Base-by-base conservation (phyloP, 768 basidiomycete genomes). In the Pleurotus platypus region DNA sequence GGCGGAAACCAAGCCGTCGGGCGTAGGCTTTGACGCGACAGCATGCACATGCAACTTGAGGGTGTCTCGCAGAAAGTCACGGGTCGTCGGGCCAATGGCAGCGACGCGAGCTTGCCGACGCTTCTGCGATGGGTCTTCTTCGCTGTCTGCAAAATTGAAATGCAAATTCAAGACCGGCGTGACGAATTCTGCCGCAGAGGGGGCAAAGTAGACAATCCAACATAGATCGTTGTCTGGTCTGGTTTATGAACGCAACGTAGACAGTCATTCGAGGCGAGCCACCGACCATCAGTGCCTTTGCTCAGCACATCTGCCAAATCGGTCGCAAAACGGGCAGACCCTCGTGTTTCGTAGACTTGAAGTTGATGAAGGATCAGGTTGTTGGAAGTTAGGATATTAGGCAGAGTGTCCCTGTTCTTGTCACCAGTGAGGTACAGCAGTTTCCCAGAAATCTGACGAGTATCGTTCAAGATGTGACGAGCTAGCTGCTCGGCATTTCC, bases 371-470 rank as follows among this genome's bases (percentile, higher is more conserved):
- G 65, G 35, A 62, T 62, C 1, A 90, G 65, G 1, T 75, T 75
- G 0, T 72, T 78, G 0, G 72, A 73, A 0, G 60, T 57, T 38
- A 94, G 71, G 7, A 85, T 75, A 13, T 60, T 71, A 0, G 82
- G 71, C 1, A 94, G 69, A 0, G 82, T 86, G 60, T 92, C 89
- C 15, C 83, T 76, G 58, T 90, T 92, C 75, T 94, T 95, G 78
- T 94, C 93, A 18, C 92, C 92, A 9, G 85, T 90, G 7, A 96
- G 78, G 66, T 92, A 93, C 5, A 94, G 67, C 48, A 94, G 65
- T 27, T 65, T 75, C 2, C 24, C 11, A 15, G 58, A 61, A 4
- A 58, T 63, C 56, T 56, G 56, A 38, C 49, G 46, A 8, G 67
- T 18, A 49, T 77, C 73, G 0, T 66, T 61, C 46, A 87, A 62